Conservation (phyloP, 371 early-diverging fungal species). For the Thermomucor indicae-seudaticae region DNA sequence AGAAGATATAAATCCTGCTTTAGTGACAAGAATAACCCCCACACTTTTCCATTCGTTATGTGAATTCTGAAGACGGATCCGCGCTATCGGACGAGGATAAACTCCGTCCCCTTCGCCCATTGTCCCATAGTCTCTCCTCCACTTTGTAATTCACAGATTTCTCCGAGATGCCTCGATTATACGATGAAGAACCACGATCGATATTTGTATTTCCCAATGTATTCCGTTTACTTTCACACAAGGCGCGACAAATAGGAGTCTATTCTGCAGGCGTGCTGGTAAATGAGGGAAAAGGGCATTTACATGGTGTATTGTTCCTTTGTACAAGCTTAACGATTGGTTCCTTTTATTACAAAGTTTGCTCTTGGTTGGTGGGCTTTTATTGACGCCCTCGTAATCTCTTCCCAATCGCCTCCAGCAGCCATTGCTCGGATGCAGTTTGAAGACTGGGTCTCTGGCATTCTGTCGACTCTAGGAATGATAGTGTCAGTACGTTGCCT, state of each 20-base stretch:
- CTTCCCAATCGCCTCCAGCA: slow-evolving; percentile 19
- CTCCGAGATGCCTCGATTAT: slow-evolving; percentile 17
- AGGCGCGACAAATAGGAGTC: slow-evolving; percentile 48
- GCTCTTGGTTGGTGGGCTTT: slow-evolving; percentile 86
- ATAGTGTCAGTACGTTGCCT: slow-evolving; percentile 72
- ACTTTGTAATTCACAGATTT: no score
- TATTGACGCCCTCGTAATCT: slow-evolving; percentile 64
- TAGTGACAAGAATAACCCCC: no score
- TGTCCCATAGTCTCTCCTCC: no score
- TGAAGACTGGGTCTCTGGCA: slow-evolving; percentile 80
- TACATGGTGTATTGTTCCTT: no score
- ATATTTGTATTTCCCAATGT: slow-evolving; percentile 41
- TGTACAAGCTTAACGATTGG: background rate
- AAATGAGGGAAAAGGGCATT: slow-evolving; percentile 4
- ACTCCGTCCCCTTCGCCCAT: no score
- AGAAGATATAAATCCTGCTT: no score
- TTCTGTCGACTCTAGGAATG: slow-evolving; percentile 73
- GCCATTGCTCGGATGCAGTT: slow-evolving; percentile 50
- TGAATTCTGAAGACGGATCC: no score
- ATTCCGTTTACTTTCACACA: slow-evolving; percentile 40
- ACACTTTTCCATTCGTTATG: no score
- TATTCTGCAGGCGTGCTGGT: slow-evolving; percentile 54
- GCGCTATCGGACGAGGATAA: no score
- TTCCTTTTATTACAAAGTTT: slow-evolving; percentile 41
- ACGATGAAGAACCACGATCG: slow-evolving; percentile 40